Conservation (phyloP, 2,329 filamentous ascomycete genomes). For the Raffaelea arxii region DNA sequence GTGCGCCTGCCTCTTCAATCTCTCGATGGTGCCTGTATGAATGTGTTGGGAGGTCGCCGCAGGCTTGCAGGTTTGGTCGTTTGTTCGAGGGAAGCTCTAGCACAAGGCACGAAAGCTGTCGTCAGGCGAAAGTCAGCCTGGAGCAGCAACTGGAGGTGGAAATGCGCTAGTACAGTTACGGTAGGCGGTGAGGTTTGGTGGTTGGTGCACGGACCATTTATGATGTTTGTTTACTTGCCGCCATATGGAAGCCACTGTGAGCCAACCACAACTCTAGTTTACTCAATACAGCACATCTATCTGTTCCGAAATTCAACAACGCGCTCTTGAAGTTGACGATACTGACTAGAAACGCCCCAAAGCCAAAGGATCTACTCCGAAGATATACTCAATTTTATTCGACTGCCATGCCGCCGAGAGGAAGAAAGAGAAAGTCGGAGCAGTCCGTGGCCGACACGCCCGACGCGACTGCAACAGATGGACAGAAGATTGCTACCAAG, state of each 20-base stretch:
- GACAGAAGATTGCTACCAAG: constrained; percentile 23
- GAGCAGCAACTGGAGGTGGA: constrained; percentile 1
- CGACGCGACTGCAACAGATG: constrained; percentile 13
- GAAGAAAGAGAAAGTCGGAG: constrained; percentile 36
- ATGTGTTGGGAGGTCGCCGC: too few relatives aligned
- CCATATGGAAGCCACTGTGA: too few relatives aligned
- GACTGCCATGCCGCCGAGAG: constrained; percentile 36
- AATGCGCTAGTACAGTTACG: neutral
- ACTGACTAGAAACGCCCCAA: too few relatives aligned
- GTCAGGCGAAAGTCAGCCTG: constrained; percentile 14
- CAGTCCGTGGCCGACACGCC: constrained; percentile 18
- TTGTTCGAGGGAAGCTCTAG: too few relatives aligned
- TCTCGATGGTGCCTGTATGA: too few relatives aligned
- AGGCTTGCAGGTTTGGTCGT: too few relatives aligned
- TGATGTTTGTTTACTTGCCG: constrained; percentile 13
- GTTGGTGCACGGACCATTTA: constrained; percentile 9
- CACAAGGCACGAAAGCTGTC: constrained; percentile 13
- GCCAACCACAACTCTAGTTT: too few relatives aligned
- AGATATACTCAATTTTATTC: too few relatives aligned
- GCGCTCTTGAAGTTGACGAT: too few relatives aligned
- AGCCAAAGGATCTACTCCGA: too few relatives aligned
- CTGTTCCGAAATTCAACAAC: neutral
- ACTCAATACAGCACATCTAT: too few relatives aligned
- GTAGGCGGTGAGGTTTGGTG: constrained; percentile 8
- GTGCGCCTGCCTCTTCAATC: too few relatives aligned